Evolutionary conservation across 169 alveolate species (phyloP).

Genomic region (Plasmodium gaboni): DNA sequence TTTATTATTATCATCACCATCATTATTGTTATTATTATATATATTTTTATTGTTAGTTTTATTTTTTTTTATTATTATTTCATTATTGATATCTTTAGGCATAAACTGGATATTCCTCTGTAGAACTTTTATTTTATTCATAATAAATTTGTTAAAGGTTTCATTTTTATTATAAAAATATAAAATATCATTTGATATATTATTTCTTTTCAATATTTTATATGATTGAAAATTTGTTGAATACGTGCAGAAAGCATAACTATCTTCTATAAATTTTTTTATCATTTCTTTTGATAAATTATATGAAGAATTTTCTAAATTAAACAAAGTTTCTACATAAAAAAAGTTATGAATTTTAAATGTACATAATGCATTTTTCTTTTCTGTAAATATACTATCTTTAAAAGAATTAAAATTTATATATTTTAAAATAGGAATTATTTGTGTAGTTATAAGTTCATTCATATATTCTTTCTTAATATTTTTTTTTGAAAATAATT

Average conservation of each 20-base stretch:
- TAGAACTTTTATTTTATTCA: background rate
- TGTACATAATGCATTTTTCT: conserved; percentile 16
- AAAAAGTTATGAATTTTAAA: conserved; percentile 43
- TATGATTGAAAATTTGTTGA: conserved; percentile 40
- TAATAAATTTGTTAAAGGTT: background rate
- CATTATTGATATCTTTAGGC: too few species aligned
- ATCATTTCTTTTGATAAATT: conserved; percentile 30
- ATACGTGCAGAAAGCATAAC: conserved; percentile 49
- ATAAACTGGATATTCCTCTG: too few species aligned
- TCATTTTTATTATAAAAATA: conserved; percentile 1
- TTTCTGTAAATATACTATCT: conserved; percentile 10
- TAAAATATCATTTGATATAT: background rate
- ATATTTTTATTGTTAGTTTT: too few species aligned
- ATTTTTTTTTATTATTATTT: background rate
- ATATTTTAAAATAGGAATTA: background rate
- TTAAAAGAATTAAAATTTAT: conserved; percentile 25
- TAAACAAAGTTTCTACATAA: conserved; percentile 68
- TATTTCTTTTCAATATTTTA: conserved; percentile 26
- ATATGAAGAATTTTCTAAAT: conserved; percentile 40
- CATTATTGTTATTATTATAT: too few species aligned
- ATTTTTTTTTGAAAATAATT: conserved; percentile 20
- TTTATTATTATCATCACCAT: too few species aligned
- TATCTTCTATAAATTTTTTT: conserved; percentile 37
- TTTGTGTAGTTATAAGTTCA: conserved; percentile 23
- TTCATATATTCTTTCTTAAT: conserved; percentile 18